These are phyloP conservation scores for Podospora australis DNA, from an alignment of 495 filamentous ascomycete species.

Conservation along the genomic window DNA sequence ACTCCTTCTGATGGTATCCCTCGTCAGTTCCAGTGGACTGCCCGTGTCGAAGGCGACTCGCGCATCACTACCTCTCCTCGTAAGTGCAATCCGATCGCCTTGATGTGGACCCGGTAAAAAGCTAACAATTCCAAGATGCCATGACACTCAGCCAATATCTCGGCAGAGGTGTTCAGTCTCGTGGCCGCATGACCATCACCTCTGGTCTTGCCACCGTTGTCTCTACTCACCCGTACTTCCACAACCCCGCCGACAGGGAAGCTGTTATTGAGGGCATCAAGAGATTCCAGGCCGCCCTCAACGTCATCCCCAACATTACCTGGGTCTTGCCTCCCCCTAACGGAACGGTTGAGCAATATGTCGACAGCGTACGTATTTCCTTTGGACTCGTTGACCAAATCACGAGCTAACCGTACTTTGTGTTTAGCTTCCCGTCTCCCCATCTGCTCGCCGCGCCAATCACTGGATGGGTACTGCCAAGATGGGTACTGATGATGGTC, in stretches of 20 bases:
- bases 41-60: constrained; percentile 51
- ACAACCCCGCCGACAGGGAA: constrained; percentile 42
- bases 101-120: background rate
- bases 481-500: constrained; percentile 62
- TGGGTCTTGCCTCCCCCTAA: constrained; percentile 48
- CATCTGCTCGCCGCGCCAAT: constrained; percentile 56
- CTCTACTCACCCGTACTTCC: constrained; percentile 47
- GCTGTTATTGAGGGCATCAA: constrained; percentile 53
- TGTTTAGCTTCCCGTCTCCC: constrained; percentile 39
- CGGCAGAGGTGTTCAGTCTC: constrained; percentile 53
- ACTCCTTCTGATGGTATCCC: constrained; percentile 55
- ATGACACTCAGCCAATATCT: constrained; percentile 64
- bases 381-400: background rate
- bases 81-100: constrained; percentile 9
- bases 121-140: constrained; percentile 25
- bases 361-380: constrained; percentile 30
- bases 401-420: background rate
- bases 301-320: constrained; percentile 47
- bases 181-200: constrained; percentile 56
- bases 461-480: constrained; percentile 63
- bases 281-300: constrained; percentile 50
- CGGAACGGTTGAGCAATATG: constrained; percentile 47
- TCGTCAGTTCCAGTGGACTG: constrained; percentile 59
- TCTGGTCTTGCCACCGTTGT: constrained; percentile 47
- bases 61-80: constrained; percentile 30